These are phyloP conservation scores for Coprinopsis sp. DNA, from an alignment of 768 basidiomycete species.

Conservation along the genomic window DNA sequence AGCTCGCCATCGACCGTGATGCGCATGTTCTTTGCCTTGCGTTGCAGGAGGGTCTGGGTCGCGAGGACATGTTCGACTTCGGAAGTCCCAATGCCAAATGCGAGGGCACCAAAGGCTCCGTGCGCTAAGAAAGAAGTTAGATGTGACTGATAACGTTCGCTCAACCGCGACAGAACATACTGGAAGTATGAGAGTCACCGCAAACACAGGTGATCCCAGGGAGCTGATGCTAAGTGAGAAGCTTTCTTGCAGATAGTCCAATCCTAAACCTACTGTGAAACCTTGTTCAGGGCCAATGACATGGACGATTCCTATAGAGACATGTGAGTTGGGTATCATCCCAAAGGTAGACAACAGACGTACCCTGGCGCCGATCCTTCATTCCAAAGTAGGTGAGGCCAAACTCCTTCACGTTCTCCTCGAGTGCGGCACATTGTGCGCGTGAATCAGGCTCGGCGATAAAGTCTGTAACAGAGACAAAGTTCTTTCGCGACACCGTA, in stretches of 20 bases:
- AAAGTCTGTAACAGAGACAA: conserved; percentile 64
- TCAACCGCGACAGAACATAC: conserved; percentile 39
- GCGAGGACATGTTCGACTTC: conserved; percentile 94
- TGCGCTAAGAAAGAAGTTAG: conserved; percentile 48
- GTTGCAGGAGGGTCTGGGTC: conserved; percentile 84
- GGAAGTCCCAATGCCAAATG: conserved; percentile 91
- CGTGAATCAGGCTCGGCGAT: conserved; percentile 83
- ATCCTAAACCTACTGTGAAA: conserved; percentile 56
- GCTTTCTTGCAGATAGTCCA: neutral
- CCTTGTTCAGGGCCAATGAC: conserved; percentile 93
- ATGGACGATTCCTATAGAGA: conserved; percentile 66
- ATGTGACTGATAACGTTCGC: neutral
- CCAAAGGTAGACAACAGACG: conserved; percentile 1
- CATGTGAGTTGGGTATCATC: conserved; percentile 15
- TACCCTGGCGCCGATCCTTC: conserved; percentile 84
- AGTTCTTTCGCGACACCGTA: conserved; percentile 70
- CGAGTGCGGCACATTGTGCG: conserved; percentile 76
- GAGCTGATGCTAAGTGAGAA: conserved; percentile 36
- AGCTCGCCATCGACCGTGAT: conserved; percentile 83
- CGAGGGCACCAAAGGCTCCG: conserved; percentile 89
- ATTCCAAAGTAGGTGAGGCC: conserved; percentile 90
- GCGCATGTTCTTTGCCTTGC: conserved; percentile 89
- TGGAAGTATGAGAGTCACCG: conserved; percentile 92
- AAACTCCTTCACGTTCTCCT: conserved; percentile 89
- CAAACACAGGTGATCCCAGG: conserved; percentile 83